Conservation (phyloP, 805 yeast genomes). For the Maudiozyma saulgeensis region DNA sequence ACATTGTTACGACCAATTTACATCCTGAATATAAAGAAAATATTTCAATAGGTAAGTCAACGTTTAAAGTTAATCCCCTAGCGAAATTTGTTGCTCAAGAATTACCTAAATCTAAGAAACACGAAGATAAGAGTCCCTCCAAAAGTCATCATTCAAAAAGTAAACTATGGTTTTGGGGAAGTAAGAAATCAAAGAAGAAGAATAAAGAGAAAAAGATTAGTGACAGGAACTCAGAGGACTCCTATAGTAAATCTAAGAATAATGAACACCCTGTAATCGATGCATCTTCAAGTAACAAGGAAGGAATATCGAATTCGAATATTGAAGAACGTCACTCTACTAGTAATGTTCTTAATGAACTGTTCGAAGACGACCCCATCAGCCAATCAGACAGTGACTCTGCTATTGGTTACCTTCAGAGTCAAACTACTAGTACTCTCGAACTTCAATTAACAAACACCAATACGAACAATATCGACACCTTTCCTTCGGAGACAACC, state of each 20-base stretch:
- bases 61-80: constrained; percentile 25
- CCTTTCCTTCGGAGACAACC: neutral
- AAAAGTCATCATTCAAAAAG: constrained; percentile 15
- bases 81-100: constrained; percentile 21
- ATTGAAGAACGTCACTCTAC: neutral
- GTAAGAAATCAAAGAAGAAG: constrained; percentile 6
- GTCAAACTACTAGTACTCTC: neutral
- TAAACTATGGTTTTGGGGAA: constrained; percentile 21
- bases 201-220: neutral
- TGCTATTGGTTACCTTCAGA: neutral
- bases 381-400: neutral
- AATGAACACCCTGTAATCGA: neutral
- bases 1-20: neutral
- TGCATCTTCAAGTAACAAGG: too few species aligned
- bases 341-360: neutral
- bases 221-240: neutral
- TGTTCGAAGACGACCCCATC: neutral
- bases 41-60: neutral
- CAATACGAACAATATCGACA: neutral
- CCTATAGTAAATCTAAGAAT: too few species aligned
- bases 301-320: too few species aligned
- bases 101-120: constrained; percentile 19
- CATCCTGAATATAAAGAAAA: neutral
- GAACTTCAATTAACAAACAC: neutral
- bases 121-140: constrained; percentile 6